Evolutionary conservation across 164 flowering plant genomes (phyloP), one percentile per base, ranked within the genome.

Genomic region (Paratinospora sagittata): DNA sequence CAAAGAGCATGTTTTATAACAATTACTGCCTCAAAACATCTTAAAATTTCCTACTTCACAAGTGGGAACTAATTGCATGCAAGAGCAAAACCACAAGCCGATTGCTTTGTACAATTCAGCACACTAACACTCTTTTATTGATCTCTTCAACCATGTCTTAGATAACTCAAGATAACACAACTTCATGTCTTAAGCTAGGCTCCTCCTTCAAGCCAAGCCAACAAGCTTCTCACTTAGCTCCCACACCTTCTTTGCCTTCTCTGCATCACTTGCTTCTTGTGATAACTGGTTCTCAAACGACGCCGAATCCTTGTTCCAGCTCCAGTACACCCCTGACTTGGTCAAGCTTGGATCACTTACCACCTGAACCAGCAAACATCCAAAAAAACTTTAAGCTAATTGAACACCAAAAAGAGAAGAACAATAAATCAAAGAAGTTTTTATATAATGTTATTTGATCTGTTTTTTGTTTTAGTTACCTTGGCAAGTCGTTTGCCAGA

Each of bases 311-410:
- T 87, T 92, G 82, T 95, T 95, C 99, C 99, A 95, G 87, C 99
- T 95, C 99, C 99, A 95, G 84, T 95, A 95, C 13, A 95, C 99
- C 23, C 99, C 99, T 0, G 99, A 95, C 66, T 95, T 95, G 58
- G 97, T 86, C 81, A 95, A 78, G 89, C 96, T 95, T 49, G 93
- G 96, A 43, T 92, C 99, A 33, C 90, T 81, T 65, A 92, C 97
- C 66, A 95, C 99, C 97, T 90, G 78, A 67, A 72, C 12, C 30
- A 77, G 21, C 57, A 64, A 57, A 41, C n/a, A n/a, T n/a, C 70
- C 23, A 63, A 19, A 72, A 14, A 23, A 3, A 47, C 33, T 52
- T n/a, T 41, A 33, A 43, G 63, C 7, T 19, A 9, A 21, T 13
- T 13, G 21, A 43, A 21, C 10, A 12, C 6, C 30, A 57, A 65